Conservation (phyloP, 805 yeast species). For the Candida hispaniensis region DNA sequence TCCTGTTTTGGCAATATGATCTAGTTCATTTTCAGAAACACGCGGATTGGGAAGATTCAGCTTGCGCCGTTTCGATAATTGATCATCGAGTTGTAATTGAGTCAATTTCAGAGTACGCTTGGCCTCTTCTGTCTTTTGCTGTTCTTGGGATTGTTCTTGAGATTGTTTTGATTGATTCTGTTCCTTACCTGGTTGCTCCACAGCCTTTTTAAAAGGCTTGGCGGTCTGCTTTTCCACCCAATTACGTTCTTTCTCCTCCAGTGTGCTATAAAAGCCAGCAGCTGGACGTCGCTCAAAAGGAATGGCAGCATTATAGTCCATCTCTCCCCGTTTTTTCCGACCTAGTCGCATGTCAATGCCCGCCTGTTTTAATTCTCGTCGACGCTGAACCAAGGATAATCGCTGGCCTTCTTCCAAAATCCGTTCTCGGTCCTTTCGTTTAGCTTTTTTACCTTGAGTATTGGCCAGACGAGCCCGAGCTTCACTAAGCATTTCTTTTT, state of each 20-base stretch:
- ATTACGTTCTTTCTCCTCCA: slow-evolving; percentile 44
- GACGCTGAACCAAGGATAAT: slow-evolving; percentile 62
- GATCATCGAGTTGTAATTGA: slow-evolving; percentile 24
- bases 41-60: slow-evolving; percentile 32
- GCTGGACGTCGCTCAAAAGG: slow-evolving; percentile 66
- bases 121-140: slow-evolving; percentile 24
- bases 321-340: slow-evolving; percentile 46
- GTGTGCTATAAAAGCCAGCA: slow-evolving; percentile 56
- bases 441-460: slow-evolving; percentile 91
- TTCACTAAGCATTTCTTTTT: slow-evolving; percentile 85
- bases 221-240: slow-evolving; percentile 22
- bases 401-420: slow-evolving; percentile 69
- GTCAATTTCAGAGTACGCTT: slow-evolving; percentile 26
- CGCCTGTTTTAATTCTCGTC: slow-evolving; percentile 32
- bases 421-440: slow-evolving; percentile 77
- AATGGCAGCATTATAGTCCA: slow-evolving; percentile 76
- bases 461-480: slow-evolving; percentile 86
- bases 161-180: slow-evolving; percentile 17
- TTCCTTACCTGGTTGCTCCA: slow-evolving; percentile 21
- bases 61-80: slow-evolving; percentile 32
- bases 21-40: slow-evolving; percentile 26
- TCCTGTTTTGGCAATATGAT: slow-evolving; percentile 26
- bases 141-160: slow-evolving; percentile 23
- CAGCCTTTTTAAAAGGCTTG: slow-evolving; percentile 27
- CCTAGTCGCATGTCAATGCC: slow-evolving; percentile 23